Base-by-base conservation (phyloP, 768 basidiomycete genomes). In the Hypsizygus marmoreus region DNA sequence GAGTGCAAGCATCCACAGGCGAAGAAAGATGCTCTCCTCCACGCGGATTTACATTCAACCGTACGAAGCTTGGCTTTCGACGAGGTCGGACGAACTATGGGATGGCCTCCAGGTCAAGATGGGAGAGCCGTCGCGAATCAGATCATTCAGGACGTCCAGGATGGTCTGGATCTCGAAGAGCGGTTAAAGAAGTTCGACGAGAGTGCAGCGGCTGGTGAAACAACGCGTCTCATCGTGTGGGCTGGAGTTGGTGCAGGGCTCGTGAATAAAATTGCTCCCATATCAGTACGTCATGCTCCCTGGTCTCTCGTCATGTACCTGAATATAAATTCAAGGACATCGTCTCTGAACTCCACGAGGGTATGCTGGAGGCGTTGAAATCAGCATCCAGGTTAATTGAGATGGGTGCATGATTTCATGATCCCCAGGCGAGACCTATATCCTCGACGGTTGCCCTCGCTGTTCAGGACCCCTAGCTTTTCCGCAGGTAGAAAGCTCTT, bases 41-140 rank as follows among this genome's bases (percentile, higher is more conserved):
- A 51, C 7, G 70, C 73, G 14, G 62, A 49, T 24, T 58, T 65
- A 1, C 54, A 49, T 6, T 52, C 55, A 11, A 74, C 77, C 0
- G 59, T 60, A 12, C 66, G 76, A 36, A 71, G 68, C 2, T 50
- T 58, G 51, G 66, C 67, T 9, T 79, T 71, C 31, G 78, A 80
- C 42, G 40, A 47, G n/a, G 45, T 51, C 13, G 35, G 35, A 13
- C 37, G 41, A 37, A 43, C 41, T 8, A 49, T 31, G 17, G 33
- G 23, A 11, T 51, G 50, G 50, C 50, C 50, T 0, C 22, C 40
- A 0, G 45, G 41, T 10, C 29, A 45, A 14, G 40, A 51, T 9
- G 50, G 43, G 13, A 40, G 45, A 2, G 38, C 38, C 9, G 25
- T 51, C 14, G 9, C 14, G 3, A 47, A 51, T 23, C 7, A 14